phyloP scores from a whole-genome alignment of 2,329 filamentous ascomycete species.

The Monosporascus sp. region DNA sequence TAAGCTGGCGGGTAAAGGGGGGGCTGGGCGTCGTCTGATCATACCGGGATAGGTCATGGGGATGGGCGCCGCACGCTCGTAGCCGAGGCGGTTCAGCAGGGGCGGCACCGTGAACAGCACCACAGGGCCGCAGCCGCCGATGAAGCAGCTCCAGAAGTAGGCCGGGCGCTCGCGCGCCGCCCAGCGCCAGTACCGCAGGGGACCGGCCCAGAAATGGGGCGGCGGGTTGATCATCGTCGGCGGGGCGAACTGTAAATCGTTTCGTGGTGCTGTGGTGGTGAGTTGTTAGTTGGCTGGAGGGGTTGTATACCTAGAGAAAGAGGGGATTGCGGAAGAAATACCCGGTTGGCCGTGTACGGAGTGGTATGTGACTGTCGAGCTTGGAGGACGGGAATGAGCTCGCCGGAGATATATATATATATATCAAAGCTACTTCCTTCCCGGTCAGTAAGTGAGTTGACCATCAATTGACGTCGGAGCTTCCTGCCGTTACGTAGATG shows the following conservation, averaged over 20 bases:
- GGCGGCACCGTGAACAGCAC: slow-evolving; percentile 68
- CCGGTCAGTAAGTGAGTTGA: neutral
- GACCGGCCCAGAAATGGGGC: slow-evolving; percentile 78
- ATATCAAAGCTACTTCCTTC: neutral
- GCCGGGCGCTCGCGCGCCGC: slow-evolving; percentile 82
- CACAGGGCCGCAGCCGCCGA: slow-evolving; percentile 70
- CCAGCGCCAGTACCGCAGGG: slow-evolving; percentile 83
- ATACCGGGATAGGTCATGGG: slow-evolving; percentile 91
- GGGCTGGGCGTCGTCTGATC: slow-evolving; percentile 24
- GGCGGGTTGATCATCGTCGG: slow-evolving; percentile 54
- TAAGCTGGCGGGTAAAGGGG: neutral
- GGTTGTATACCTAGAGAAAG: neutral
- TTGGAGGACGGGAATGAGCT: neutral
- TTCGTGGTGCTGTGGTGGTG: neutral
- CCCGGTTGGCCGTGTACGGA: neutral
- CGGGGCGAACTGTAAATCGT: neutral
- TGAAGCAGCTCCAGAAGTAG: slow-evolving; percentile 78
- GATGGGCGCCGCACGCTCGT: slow-evolving; percentile 65
- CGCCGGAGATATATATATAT: too few species aligned
- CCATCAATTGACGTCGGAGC: too few species aligned
- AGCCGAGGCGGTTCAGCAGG: slow-evolving; percentile 66
- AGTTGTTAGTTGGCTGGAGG: neutral
- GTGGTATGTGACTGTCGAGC: neutral
- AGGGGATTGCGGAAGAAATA: too few species aligned
- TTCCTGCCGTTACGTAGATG: too few species aligned